Conservation (phyloP, 345 rosid species). For the Ceriops zippeliana region DNA sequence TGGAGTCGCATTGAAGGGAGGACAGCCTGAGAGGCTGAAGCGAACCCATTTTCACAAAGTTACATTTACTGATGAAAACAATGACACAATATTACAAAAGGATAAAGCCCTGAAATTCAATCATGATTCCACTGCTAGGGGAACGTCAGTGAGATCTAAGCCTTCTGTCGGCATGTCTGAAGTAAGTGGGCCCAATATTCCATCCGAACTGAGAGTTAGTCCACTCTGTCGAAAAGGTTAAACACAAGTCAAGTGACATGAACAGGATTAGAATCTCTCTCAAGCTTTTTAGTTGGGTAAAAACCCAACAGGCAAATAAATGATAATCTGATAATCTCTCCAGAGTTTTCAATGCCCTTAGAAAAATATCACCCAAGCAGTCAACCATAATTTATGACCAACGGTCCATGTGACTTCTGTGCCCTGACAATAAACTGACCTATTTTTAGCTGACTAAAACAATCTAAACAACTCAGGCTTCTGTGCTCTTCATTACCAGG, state of each 20-base stretch:
- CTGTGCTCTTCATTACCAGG: no score
- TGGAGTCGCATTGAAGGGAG: no score
- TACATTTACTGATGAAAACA: neutral
- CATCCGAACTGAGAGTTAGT: constrained; percentile 69
- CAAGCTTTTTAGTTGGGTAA: neutral
- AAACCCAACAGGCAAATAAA: no score
- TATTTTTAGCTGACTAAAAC: no score
- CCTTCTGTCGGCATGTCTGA: constrained; percentile 81
- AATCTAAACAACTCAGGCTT: no score
- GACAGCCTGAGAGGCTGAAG: neutral
- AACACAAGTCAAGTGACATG: no score
- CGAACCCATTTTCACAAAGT: constrained; percentile 2
- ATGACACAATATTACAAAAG: neutral
- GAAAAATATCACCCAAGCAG: neutral
- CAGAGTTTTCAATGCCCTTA: no score
- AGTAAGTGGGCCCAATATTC: constrained; percentile 62
- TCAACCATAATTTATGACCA: neutral
- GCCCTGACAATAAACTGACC: neutral
- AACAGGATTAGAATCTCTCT: neutral
- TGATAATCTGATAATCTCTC: no score
- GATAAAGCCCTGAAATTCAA: neutral
- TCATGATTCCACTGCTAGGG: constrained; percentile 30
- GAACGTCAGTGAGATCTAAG: constrained; percentile 59
- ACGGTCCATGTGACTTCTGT: neutral
- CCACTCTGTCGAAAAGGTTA: constrained; percentile 58